phyloP scores from a whole-genome alignment of 306 rosid genomes.

The Canavalia gladiata region DNA sequence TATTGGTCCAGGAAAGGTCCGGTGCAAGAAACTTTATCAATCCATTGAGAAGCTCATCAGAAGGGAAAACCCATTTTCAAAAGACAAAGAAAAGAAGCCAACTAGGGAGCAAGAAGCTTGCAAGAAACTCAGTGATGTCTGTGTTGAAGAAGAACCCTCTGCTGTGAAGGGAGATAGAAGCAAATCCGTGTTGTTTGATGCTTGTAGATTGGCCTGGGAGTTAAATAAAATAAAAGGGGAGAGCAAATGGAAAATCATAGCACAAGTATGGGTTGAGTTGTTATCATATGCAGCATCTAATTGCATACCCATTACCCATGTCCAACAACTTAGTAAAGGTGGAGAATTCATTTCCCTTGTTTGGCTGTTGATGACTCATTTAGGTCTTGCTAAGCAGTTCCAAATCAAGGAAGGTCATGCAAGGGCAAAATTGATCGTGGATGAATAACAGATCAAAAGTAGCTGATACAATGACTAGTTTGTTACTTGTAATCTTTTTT shows the following conservation, averaged over 20 bases:
- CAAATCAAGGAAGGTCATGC: constrained; percentile 54
- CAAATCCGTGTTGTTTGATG: constrained; percentile 52
- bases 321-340: constrained; percentile 46
- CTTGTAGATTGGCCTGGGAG: constrained; percentile 34
- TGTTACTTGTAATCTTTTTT: too few relatives aligned
- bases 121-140: not conserved
- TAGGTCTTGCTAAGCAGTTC: constrained; percentile 48
- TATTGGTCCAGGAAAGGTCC: too few relatives aligned
- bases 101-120: constrained; percentile 33
- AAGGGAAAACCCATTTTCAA: too few relatives aligned
- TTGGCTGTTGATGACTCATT: constrained; percentile 51
- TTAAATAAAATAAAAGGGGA: not conserved
- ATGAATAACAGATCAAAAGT: not conserved
- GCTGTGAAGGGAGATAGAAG: constrained; percentile 49
- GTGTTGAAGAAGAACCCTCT: not conserved
- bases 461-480: too few relatives aligned
- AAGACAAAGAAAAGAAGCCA: too few relatives aligned
- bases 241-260: constrained; percentile 33
- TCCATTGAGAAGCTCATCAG: not conserved
- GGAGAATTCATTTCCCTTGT: constrained; percentile 50
- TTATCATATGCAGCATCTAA: constrained; percentile 48
- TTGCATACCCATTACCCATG: constrained; percentile 43
- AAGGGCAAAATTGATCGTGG: constrained; percentile 47
- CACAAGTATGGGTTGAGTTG: constrained; percentile 46
- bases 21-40: not conserved